Conservation (phyloP, 345 rosid genomes). For the Citrus mangshanensis region DNA sequence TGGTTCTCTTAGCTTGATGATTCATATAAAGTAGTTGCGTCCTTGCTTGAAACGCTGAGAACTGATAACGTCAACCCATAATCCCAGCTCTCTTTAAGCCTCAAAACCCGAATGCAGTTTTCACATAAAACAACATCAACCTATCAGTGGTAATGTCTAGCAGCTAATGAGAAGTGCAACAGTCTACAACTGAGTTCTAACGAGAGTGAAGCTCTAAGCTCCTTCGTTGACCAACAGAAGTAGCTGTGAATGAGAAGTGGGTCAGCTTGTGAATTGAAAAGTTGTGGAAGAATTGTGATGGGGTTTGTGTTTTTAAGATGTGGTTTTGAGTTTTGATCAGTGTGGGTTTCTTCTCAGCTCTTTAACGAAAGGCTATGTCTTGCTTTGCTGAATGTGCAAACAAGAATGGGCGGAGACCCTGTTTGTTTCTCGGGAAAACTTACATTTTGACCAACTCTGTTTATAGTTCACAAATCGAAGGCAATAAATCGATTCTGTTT, state of each 20-base stretch:
- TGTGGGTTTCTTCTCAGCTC: constrained; percentile 57
- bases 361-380: constrained; percentile 12
- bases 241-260: constrained; percentile 56
- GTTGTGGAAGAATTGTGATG: constrained; percentile 32
- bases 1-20: no score
- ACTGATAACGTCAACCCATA: constrained; percentile 64
- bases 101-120: constrained; percentile 48
- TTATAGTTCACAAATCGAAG: no score
- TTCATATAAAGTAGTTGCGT: no score
- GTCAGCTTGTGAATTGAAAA: constrained; percentile 50
- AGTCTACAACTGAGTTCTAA: constrained; percentile 45
- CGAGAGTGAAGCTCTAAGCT: constrained; percentile 37
- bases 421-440: constrained; percentile 19
- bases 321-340: constrained; percentile 6
- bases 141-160: constrained; percentile 52
- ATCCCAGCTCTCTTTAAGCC: constrained; percentile 71
- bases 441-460: neutral
- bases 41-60: neutral
- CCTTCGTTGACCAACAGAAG: constrained; percentile 54
- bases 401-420: constrained; percentile 17
- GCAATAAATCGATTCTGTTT: no score
- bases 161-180: constrained; percentile 41
- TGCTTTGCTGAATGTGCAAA: constrained; percentile 2
- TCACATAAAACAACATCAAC: constrained; percentile 59
- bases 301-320: neutral